phyloP scores from a whole-genome alignment of 2,329 filamentous ascomycete species.

The Podosphaera aphanis region DNA sequence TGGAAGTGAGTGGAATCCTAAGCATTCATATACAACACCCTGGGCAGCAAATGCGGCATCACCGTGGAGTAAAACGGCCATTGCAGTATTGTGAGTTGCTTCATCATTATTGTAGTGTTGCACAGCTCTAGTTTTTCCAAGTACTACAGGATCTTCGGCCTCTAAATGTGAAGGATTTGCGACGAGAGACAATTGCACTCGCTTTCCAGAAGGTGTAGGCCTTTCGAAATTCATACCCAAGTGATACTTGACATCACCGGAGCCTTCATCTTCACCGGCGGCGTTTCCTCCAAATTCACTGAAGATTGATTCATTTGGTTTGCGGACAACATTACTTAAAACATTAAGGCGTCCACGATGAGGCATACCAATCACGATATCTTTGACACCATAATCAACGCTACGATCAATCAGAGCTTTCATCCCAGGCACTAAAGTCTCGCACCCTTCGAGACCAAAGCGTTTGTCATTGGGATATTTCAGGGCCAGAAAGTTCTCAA shows the following conservation, averaged over 20 bases:
- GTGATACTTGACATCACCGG: conserved; percentile 98
- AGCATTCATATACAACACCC: conserved; percentile 93
- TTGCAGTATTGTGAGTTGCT: conserved; percentile 64
- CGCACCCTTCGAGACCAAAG: conserved; percentile 92
- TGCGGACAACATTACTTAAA: conserved; percentile 91
- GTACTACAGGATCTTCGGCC: conserved; percentile 89
- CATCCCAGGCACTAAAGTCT: conserved; percentile 94
- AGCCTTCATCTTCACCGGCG: conserved; percentile 80
- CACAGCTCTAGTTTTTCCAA: conserved; percentile 92
- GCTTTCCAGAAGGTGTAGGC: conserved; percentile 91
- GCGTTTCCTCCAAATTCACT: conserved; percentile 83
- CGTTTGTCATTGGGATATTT: conserved; percentile 99
- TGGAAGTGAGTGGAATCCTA: conserved; percentile 88
- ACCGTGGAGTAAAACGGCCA: conserved; percentile 90
- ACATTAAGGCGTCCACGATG: conserved; percentile 97
- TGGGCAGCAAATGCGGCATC: conserved; percentile 93
- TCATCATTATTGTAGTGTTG: conserved; percentile 99
- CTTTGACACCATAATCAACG: conserved; percentile 95
- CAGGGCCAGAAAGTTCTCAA: conserved; percentile 81
- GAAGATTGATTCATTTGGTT: conserved; percentile 99
- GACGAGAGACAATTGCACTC: conserved; percentile 93
- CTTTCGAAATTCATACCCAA: conserved; percentile 99
- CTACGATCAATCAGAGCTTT: conserved; percentile 96
- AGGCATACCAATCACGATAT: conserved; percentile 98
- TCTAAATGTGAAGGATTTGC: conserved; percentile 97